phyloP scores from a whole-genome alignment of 441 rosid genomes.

The Lepidium campestre region DNA sequence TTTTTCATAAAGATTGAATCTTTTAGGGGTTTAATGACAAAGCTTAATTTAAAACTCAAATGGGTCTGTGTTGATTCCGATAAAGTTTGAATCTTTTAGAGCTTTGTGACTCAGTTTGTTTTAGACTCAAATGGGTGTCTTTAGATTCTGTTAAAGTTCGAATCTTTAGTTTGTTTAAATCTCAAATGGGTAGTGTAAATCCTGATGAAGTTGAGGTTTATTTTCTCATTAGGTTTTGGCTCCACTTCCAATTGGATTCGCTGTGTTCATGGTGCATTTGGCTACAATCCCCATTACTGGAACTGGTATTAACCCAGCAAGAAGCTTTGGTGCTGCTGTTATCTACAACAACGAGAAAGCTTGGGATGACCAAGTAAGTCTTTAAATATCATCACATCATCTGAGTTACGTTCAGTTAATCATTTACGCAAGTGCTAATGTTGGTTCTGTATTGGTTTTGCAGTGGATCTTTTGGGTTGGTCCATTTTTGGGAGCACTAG shows the following conservation, averaged over 20 bases:
- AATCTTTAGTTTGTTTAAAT: not conserved
- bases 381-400: not conserved
- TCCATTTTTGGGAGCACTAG: slow-evolving; percentile 45
- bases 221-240: slow-evolving; percentile 24
- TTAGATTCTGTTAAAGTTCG: not conserved
- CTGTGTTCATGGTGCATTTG: slow-evolving; percentile 84
- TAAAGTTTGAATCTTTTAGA: not conserved
- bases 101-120: not conserved
- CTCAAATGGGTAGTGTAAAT: not conserved
- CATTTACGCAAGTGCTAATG: not conserved
- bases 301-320: slow-evolving; percentile 91
- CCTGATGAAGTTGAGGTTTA: not conserved
- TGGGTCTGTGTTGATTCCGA: too few relatives aligned
- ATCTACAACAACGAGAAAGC: slow-evolving; percentile 27
- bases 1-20: not conserved
- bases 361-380: slow-evolving; percentile 31
- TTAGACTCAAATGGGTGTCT: not conserved
- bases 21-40: not conserved
- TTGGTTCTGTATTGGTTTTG: not conserved
- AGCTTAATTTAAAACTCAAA: not conserved
- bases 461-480: slow-evolving; percentile 69
- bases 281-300: slow-evolving; percentile 92
- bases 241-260: slow-evolving; percentile 44
- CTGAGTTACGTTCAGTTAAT: not conserved
- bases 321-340: slow-evolving; percentile 80